Base-by-base conservation (phyloP, 2,329 filamentous ascomycete species). In the Ceratocystis variospora region DNA sequence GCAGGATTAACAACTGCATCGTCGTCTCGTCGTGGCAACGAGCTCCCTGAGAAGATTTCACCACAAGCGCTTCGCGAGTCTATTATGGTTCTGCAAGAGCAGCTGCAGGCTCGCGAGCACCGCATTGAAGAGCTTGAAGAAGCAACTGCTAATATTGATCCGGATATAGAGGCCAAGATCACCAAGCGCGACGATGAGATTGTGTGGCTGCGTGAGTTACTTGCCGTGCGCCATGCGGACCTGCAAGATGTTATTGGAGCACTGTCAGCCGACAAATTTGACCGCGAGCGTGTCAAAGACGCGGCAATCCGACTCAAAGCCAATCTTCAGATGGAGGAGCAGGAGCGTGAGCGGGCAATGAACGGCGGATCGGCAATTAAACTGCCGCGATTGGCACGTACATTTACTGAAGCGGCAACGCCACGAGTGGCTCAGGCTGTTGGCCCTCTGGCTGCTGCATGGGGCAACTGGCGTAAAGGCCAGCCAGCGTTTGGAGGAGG, bases 261-360 rank as follows among this genome's bases (percentile, higher is more conserved):
- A 5, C 80, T 97, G 33, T 87, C 87, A 2, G 81, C 86, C 69
- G 87, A 91, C 3, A 79, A 81, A 31, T 94, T 89, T 73, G 87
- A 97, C 74, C 84, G 85, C 67, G 85, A 90, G 69, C 82, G 83
- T 5, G 88, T 96, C 69, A 89, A 89, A 71, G 92, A 97, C 73
- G 91, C 92, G 5, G 89, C 90, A 45, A 97, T 97, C 71, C 87
- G 94, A 64, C 86, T 99, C 68, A 90, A 90, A 74, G 90, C 94
- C 15, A 96, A 96, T 72, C 80, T 99, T 45, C 90, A 97, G 74
- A 99, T 99, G 94, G 93, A 99, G 75, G 89, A 95, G 73, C 90
- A 96, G 74, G 92, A 96, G 76, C 89, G 90, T 63, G 93, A 97
- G 75, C 84, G 94, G 68, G 87, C 90, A 0, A 83, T 89, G 76